Evolutionary conservation across 208 protist genomes (phyloP).

Genomic region (Histomonas meleagridis): DNA sequence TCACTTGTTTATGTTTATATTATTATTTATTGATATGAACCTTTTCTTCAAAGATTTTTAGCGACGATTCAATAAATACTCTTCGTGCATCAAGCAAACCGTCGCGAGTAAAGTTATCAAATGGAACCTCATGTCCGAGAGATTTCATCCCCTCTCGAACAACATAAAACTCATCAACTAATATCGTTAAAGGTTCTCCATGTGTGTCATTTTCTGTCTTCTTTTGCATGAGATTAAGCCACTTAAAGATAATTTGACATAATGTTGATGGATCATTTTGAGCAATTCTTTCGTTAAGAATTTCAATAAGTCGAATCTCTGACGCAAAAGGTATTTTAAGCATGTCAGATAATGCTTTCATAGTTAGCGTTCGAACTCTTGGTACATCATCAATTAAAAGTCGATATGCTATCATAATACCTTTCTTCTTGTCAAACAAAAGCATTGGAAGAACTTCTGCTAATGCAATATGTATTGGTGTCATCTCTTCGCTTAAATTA

Average conservation of each 20-base stretch:
- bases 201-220: not conserved
- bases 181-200: not conserved
- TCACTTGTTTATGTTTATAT: too few species aligned
- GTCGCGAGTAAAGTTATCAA: too few species aligned
- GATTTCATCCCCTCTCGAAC: too few species aligned
- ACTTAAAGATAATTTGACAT: not conserved
- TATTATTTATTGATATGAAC: too few species aligned
- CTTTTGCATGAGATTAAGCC: not conserved
- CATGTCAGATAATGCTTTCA: not conserved
- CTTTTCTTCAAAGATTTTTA: too few species aligned
- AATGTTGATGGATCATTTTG: not conserved
- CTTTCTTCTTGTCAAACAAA: not conserved
- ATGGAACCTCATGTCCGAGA: too few species aligned
- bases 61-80: too few species aligned
- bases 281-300: not conserved
- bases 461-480: not conserved
- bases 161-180: slow-evolving; percentile 5
- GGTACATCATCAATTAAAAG: not conserved
- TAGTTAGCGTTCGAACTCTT: not conserved
- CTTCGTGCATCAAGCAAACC: too few species aligned
- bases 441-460: not conserved
- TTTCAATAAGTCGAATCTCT: not conserved
- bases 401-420: not conserved
- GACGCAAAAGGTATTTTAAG: not conserved
- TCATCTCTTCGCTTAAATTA: not conserved